These are phyloP conservation scores for Tarenaya hassleriana DNA, from an alignment of 345 rosid genomes.

Conservation along the genomic window DNA sequence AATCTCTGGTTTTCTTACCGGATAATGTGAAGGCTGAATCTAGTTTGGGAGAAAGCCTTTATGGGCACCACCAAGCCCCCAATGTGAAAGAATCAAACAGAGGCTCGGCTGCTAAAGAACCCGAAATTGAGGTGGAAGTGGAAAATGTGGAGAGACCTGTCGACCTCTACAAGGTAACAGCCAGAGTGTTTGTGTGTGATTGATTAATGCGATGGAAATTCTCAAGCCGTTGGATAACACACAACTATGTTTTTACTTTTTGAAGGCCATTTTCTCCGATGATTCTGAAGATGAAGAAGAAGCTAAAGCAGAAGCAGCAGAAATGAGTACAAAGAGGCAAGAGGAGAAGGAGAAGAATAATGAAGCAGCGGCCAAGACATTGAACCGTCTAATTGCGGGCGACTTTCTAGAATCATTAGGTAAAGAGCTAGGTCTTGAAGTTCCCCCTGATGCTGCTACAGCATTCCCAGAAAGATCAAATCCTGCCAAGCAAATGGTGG, in stretches of 20 bases:
- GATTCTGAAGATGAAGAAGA: conserved; percentile 85
- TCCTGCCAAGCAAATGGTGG: conserved; percentile 19
- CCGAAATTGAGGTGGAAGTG: conserved; percentile 46
- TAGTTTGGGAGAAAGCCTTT: conserved; percentile 36
- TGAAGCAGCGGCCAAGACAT: conserved; percentile 67
- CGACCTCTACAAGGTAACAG: conserved; percentile 98
- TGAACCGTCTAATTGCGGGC: conserved; percentile 87
- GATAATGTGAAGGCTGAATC: conserved; percentile 49
- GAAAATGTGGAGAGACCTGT: conserved; percentile 91
- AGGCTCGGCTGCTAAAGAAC: conserved; percentile 37
- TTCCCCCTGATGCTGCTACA: conserved; percentile 68
- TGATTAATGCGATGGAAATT: background rate
- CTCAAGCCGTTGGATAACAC: background rate
- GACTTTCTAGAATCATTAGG: conserved; percentile 91
- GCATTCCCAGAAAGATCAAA: conserved; percentile 27
- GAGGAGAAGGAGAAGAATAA: conserved; percentile 59
- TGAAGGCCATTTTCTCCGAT: conserved; percentile 89
- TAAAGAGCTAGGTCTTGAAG: conserved; percentile 92
- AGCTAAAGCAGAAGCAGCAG: too few species aligned
- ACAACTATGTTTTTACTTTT: conserved; percentile 11
- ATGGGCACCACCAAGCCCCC: conserved; percentile 29
- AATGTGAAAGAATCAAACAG: conserved; percentile 30
- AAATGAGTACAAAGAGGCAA: conserved; percentile 25
- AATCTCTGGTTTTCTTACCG: conserved; percentile 72
- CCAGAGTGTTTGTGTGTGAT: conserved; percentile 3